Base-by-base conservation (phyloP, 139 green algal genomes). In the Micractinium sp. region DNA sequence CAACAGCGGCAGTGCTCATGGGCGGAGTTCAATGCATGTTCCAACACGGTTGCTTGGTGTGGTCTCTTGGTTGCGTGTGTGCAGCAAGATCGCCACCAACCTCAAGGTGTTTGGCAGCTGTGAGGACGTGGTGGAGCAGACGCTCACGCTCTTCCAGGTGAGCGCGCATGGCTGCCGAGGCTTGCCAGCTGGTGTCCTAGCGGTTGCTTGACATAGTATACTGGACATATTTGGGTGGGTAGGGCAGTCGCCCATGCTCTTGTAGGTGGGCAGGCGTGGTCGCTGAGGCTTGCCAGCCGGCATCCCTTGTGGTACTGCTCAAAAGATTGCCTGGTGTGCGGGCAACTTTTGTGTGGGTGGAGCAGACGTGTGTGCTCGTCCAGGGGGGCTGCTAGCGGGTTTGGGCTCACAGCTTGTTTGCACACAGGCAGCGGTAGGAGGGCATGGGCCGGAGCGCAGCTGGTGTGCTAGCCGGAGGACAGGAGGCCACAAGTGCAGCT, bases 61-160 rank as follows among this genome's bases (percentile, higher is more conserved):
- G 3, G 2, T 73, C 35, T 20, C 3, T 33, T 19, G 29, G 13
- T 22, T 39, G 27, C 71, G 33, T 56, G 47, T 19, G 15, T 35
- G 76, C 76, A 87, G 82, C 82, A 87, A 87, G 82, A 87, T 87
- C 22, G 82, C 82, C 39, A 97, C 92, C 79, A 99, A 99, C 92
- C 94, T 99, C 33, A 93, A 96, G 89, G 93, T 96, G 38, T 98
- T 96, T 83, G 94, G 93, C 86, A 82, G 71, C 84, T 95, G 92
- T 76, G 97, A 99, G 89, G 93, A 96, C 63, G 93, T 99, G 19
- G 95, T 99, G 31, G 92, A 97, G 67, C 75, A 93, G 14, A 98
- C 98, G 22, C 94, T 99, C 20, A 93, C 89, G 53, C 94, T 99
- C 0, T 99, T 99, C 90, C 94, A 98, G 92, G 96, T 96, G 77